Base-by-base conservation (phyloP, 805 yeast species). In the Sungouiella blattae region DNA sequence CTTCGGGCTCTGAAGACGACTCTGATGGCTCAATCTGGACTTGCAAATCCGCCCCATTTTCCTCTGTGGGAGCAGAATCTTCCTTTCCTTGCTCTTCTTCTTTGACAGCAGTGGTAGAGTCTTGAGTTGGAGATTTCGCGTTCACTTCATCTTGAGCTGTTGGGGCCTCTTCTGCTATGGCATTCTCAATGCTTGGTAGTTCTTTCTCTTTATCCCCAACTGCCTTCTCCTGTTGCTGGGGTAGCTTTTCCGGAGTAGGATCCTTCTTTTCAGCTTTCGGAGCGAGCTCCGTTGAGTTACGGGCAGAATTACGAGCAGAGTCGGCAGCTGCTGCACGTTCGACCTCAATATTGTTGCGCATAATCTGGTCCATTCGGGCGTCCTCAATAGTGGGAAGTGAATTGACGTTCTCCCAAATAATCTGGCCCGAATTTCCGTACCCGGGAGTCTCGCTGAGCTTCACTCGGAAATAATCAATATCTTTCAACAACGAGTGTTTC, bases 381-480 rank as follows among this genome's bases (percentile, higher is more conserved):
- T 74, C 80, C 39, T 74, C 80, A 6, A 66, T 64, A 0, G 78
- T 73, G 1, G 72, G 63, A 26, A 77, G 54, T 3, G 72, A 58
- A 48, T 77, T 76, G 6, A 78, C 77, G 37, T 71, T 69, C 43
- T 77, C 82, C 79, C 81, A 77, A 18, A 79, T 65, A 1, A 75
- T 74, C 36, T 75, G 80, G 1, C 83, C 84, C 1, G 80, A 70
- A 39, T 75, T 75, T 0, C 79, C 79, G 40, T 77, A 76, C 0
- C 84, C 85, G 5, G 75, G 72, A 7, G 78, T 51, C 36, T 75
- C 78, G 33, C 73, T 69, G 18, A 81, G 58, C 39, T 78, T 78
- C n/a, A 72, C 83, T 40, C 78, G 55, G 53, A 82, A 80, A 47
- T 72, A 80, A 47, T 75, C 81, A 7, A 80, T 67, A 55, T 83